Conservation (phyloP, 176 grass and related monocot genomes). For the Musa beccarii region DNA sequence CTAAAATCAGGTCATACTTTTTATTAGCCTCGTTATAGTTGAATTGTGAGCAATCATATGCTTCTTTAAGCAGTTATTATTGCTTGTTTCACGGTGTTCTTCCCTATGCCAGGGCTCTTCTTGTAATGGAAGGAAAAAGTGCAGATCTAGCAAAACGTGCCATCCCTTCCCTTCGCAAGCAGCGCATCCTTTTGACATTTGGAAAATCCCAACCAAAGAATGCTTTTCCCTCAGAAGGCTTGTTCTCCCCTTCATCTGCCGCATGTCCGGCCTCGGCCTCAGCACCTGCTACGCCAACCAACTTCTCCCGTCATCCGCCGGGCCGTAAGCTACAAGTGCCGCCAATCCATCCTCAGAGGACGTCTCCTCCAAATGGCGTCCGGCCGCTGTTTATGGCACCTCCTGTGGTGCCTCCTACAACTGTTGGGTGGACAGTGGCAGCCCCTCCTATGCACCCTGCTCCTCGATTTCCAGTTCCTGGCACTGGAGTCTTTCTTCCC, state of each 20-base stretch:
- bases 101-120: slow-evolving; percentile 43
- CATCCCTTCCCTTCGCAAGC: slow-evolving; percentile 43
- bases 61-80: neutral
- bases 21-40: neutral
- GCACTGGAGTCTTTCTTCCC: slow-evolving; percentile 77
- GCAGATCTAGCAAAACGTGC: slow-evolving; percentile 55
- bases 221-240: slow-evolving; percentile 24
- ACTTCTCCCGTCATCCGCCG: slow-evolving; percentile 25
- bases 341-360: neutral
- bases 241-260: slow-evolving; percentile 23
- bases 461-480: slow-evolving; percentile 43
- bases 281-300: slow-evolving; percentile 35
- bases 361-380: slow-evolving; percentile 10
- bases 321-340: slow-evolving; percentile 25
- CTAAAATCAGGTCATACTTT: neutral
- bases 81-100: neutral
- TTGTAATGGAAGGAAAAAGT: slow-evolving; percentile 59
- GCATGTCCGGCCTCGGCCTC: slow-evolving; percentile 34
- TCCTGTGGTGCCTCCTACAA: slow-evolving; percentile 15
- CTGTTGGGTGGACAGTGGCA: slow-evolving; percentile 37
- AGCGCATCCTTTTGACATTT: slow-evolving; percentile 52
- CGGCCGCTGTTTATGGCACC: slow-evolving; percentile 44
- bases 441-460: slow-evolving; percentile 36
- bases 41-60: neutral
- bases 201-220: slow-evolving; percentile 57